Conservation (phyloP, 2,329 filamentous ascomycete species). For the Apiospora phragmitis region DNA sequence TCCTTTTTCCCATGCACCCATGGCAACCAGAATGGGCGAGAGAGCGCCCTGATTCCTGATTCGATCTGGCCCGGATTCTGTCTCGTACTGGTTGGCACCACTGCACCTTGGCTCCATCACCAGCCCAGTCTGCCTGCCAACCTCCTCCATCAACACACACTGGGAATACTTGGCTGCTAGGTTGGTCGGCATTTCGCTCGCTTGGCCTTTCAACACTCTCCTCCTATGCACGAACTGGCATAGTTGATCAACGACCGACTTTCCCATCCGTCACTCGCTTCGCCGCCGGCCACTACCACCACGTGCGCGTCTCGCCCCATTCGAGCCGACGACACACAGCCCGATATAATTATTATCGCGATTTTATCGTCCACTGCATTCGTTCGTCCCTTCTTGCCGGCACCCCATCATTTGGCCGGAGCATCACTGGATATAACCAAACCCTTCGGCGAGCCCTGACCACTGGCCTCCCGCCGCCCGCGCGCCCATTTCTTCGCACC, state of each 20-base stretch:
- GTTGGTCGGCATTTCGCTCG: slow-evolving; percentile 3
- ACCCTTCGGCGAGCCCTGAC: background rate
- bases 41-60: background rate
- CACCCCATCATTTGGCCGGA: background rate
- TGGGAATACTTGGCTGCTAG: background rate
- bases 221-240: background rate
- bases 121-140: background rate
- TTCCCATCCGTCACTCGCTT: background rate
- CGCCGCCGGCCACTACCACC: background rate
- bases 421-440: background rate
- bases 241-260: background rate
- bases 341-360: background rate
- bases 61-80: background rate
- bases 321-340: background rate
- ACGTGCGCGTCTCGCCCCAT: background rate
- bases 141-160: background rate
- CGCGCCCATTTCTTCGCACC: background rate
- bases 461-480: background rate
- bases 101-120: background rate
- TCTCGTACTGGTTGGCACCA: background rate
- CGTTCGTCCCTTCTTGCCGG: background rate
- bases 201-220: background rate
- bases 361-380: background rate
- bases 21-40: background rate
- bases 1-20: background rate